Percentiles rank a stretch among this genome's conserved stretches.
Evolutionary conservation across 495 filamentous ascomycete genomes (phyloP).

Genomic region (Bacidia gigantensis): DNA sequence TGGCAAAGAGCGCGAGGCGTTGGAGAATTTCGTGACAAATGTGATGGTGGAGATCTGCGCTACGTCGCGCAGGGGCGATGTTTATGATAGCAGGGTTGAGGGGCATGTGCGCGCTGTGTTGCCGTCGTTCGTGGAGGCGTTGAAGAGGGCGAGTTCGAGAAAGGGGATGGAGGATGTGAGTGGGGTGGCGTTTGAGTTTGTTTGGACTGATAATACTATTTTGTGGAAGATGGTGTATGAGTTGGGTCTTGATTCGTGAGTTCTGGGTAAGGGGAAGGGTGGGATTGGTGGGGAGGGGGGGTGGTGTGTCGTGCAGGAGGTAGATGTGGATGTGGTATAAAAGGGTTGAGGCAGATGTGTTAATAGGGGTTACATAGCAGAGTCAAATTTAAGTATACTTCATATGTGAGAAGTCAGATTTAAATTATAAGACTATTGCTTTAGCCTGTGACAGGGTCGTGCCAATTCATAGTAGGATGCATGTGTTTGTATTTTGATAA

Average conservation of each 20-base stretch:
- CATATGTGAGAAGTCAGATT: too few relatives aligned
- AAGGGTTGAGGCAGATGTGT: too few relatives aligned
- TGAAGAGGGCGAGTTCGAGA: conserved; percentile 6
- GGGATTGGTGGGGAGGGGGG: too few relatives aligned
- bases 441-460: too few relatives aligned
- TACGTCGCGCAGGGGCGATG: conserved; percentile 7
- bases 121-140: conserved; percentile 6
- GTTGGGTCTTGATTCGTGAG: conserved; percentile 1
- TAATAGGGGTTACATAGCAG: too few relatives aligned
- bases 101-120: conserved; percentile 3
- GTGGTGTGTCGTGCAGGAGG: too few relatives aligned
- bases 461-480: too few relatives aligned
- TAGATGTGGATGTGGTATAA: too few relatives aligned
- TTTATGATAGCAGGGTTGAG: conserved; percentile 6
- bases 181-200: conserved; percentile 7
- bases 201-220: conserved; percentile 4
- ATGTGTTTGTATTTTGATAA: too few relatives aligned
- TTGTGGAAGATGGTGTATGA: conserved; percentile 10
- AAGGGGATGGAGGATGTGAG: conserved; percentile 7
- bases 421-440: too few relatives aligned
- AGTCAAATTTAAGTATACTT: too few relatives aligned
- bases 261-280: too few relatives aligned
- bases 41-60: conserved; percentile 4
- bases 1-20: neutral
- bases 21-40: conserved; percentile 1